Evolutionary conservation across 2,329 filamentous ascomycete species (phyloP), one percentile per base, ranked within the genome.

Genomic region (Colletotrichum sp.): DNA sequence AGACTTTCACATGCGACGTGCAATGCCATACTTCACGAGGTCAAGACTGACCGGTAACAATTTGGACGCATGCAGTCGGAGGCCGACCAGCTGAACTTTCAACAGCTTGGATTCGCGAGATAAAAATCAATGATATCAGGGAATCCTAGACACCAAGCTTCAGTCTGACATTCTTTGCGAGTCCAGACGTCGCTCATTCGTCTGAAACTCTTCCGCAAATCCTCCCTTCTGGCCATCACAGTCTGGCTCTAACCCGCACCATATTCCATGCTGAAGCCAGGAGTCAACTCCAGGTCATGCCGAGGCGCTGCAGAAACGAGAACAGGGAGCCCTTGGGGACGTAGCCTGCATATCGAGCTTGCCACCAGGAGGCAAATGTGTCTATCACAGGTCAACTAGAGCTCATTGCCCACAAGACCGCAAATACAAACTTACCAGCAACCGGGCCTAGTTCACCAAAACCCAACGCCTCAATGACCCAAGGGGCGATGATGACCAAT

Each of bases 401-500:
- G 24, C 24, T 21, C 18, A n/a, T 34, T 34, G 1, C 13, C 32
- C 32, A 34, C 1, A 15, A 3, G 6, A 32, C 24, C 24, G 24
- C 24, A 24, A 24, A 24, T 24, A 28, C 4, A 34, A 34, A 34
- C 6, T 34, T 28, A 75, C 75, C 44, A 1, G 67, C 62, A 5
- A 68, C 10, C 0, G 77, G 75, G 0, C 77, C 77, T 6, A 73
- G 57, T 49, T 76, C 68, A 3, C 75, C 49, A 18, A 78, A 78
- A 6, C 77, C 77, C 18, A 78, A 62, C 3, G 62, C 71, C 60
- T 77, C 69, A 7, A 78, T 5, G 2, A 75, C 75, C 71, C 75
- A 77, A 4, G 77, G 77, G 6, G 77, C 60, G 18, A 77, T 13
- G 24, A 59, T 26, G 21, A 36, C 71, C 52, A 77, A 28, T 16